Percentiles rank a stretch among this genome's conserved stretches.
These are phyloP conservation scores for Aurantiochytrium sp. DNA, from an alignment of 108 stramenopile genomes.

Conservation along the genomic window DNA sequence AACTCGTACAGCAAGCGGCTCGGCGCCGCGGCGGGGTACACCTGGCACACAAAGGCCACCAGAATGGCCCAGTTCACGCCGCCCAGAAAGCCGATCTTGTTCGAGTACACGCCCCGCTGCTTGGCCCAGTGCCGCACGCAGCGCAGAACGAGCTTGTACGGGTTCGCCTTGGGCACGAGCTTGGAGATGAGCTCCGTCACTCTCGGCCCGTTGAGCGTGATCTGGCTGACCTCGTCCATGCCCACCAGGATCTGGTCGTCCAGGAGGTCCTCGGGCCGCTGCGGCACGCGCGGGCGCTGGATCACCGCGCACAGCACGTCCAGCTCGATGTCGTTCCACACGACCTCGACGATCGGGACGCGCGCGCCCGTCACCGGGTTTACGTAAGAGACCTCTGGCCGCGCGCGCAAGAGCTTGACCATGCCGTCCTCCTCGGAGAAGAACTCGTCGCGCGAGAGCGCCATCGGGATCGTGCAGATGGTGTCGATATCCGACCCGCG, in stretches of 20 bases:
- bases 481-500: constrained; percentile 92
- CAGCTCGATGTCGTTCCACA: constrained; percentile 91
- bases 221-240: constrained; percentile 76
- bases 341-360: constrained; percentile 95
- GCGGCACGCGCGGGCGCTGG: constrained; percentile 69
- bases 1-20: constrained; percentile 62
- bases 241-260: constrained; percentile 85
- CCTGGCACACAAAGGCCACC: constrained; percentile 81
- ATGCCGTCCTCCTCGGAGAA: constrained; percentile 63
- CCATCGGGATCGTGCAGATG: constrained; percentile 73
- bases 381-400: constrained; percentile 83
- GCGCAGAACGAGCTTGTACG: constrained; percentile 68
- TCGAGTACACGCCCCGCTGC: constrained; percentile 81
- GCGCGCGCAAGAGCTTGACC: constrained; percentile 70
- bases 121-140: constrained; percentile 84
- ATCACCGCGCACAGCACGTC: constrained; percentile 91
- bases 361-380: constrained; percentile 83
- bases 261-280: constrained; percentile 68
- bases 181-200: constrained; percentile 84
- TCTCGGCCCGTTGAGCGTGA: constrained; percentile 84
- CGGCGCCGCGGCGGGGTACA: constrained; percentile 67
- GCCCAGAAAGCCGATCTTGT: constrained; percentile 88
- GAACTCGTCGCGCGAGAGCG: constrained; percentile 84
- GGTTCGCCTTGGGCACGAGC: constrained; percentile 68
- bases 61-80: constrained; percentile 93